phyloP scores from a whole-genome alignment of 495 filamentous ascomycete genomes.

The Neurospora sp. region DNA sequence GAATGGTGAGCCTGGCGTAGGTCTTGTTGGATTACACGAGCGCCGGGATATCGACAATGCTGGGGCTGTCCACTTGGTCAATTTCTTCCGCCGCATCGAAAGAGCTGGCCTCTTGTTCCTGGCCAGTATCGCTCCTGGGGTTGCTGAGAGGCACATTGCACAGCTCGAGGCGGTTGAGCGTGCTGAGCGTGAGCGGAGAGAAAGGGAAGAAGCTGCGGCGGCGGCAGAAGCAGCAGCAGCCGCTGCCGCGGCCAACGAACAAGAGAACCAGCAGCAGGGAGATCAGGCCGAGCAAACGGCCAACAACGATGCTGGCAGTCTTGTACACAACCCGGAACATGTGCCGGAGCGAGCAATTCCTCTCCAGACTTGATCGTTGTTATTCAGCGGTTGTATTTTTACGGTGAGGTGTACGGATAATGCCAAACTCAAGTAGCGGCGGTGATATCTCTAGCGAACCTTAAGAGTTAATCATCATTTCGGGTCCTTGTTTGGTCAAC shows the following conservation, averaged over 20 bases:
- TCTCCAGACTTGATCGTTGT: background rate
- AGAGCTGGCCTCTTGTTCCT: conserved; percentile 72
- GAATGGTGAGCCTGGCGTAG: background rate
- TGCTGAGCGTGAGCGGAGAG: conserved; percentile 29
- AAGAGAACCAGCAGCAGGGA: background rate
- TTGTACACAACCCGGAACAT: background rate
- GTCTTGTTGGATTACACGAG: conserved; percentile 3
- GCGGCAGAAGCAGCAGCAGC: conserved; percentile 13
- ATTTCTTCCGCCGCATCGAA: conserved; percentile 48
- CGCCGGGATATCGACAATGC: background rate
- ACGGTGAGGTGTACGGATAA: background rate
- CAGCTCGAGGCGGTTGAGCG: conserved; percentile 55
- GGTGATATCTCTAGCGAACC: background rate
- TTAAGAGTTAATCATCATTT: background rate
- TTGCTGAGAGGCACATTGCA: conserved; percentile 74
- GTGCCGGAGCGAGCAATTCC: background rate
- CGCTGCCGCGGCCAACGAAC: conserved; percentile 1
- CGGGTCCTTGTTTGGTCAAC: background rate
- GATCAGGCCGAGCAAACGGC: background rate
- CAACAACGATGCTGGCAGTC: background rate
- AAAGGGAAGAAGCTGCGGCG: conserved; percentile 36
- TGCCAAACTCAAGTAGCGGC: background rate
- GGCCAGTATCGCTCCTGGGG: conserved; percentile 73
- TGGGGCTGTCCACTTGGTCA: background rate
- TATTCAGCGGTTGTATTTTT: background rate